These are phyloP conservation scores for Castanea sativa DNA, from an alignment of 306 rosid genomes.

Conservation along the genomic window DNA sequence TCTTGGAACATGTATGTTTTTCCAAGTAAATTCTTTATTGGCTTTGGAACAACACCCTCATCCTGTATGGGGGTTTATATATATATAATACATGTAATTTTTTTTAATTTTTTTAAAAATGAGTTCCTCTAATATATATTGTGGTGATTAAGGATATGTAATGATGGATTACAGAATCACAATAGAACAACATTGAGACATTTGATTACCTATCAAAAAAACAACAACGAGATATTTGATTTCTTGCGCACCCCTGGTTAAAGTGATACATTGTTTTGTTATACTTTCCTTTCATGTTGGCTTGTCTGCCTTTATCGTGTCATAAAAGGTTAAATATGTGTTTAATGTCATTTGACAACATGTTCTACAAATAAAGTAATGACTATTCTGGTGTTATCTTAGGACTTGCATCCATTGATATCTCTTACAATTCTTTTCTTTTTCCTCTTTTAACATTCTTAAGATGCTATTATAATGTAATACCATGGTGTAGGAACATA, in stretches of 20 bases:
- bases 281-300: neutral
- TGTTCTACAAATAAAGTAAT: constrained; percentile 1
- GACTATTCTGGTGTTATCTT: constrained; percentile 22
- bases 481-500: constrained; percentile 7
- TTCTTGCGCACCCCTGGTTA: neutral
- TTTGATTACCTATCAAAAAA: too few relatives aligned
- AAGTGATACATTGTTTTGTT: neutral
- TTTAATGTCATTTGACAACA: neutral
- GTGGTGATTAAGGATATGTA: too few relatives aligned
- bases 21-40: too few relatives aligned
- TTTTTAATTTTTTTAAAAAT: too few relatives aligned
- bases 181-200: neutral
- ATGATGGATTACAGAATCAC: too few relatives aligned
- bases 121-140: too few relatives aligned
- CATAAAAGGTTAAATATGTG: neutral
- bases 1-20: too few relatives aligned
- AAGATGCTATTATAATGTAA: constrained; percentile 13
- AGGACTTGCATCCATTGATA: neutral
- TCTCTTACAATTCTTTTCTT: neutral
- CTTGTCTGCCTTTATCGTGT: neutral
- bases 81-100: too few relatives aligned
- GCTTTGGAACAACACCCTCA: too few relatives aligned
- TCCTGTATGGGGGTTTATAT: too few relatives aligned
- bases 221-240: too few relatives aligned
- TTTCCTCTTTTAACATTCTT: neutral